Base-by-base conservation (phyloP, 192 early-diverging fungal species). In the Entomortierella beljakovae region DNA sequence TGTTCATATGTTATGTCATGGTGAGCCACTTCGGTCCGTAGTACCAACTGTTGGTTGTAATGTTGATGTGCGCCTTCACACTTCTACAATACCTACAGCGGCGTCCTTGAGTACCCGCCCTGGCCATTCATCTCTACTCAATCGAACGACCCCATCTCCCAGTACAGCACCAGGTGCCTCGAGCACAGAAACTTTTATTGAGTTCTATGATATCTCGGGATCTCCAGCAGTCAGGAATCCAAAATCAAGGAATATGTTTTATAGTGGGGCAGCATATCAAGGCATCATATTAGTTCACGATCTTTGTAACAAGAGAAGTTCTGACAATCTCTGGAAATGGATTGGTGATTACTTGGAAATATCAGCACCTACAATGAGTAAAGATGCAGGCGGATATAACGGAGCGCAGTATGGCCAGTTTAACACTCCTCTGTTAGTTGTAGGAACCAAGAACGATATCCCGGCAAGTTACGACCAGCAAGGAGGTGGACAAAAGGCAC, bases 241-340 rank as follows among this genome's bases (percentile, higher is more conserved):
- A 25, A 70, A 61, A n/a, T 75, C 86, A n/a, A 81, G 88, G 23
- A 75, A 38, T 18, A 80, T 88, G 68, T 86, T 85, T 59, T 89
- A 89, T 37, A 64, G 57, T 23, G 82, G 79, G 42, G 58, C 71
- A 10, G 26, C 57, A 2, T 79, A 79, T 37, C 75, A 89, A 23
- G 88, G 84, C 26, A 54, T 89, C 18, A 84, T 89, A 9, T 66
- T 89, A 9, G 88, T 88, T 0, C 83, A 89, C 58, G 88, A 89
- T 70, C 43, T 79, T 3, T 84, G 83, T 50, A 89, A 86, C 51
- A 51, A 58, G 57, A 81, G 84, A 57, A 83, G 81, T 3, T 88
- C 84, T 67, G 71, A 86, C 16, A 89, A 89, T 61, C 60, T 89
- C 16, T 86, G 86, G 86, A 88, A 70, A 34, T 89, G 86, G 86